Percentiles rank a stretch among this genome's conserved stretches.
These are phyloP conservation scores for Nicotiana tomentosiformis DNA, from an alignment of 257 asterid genomes.

Conservation along the genomic window DNA sequence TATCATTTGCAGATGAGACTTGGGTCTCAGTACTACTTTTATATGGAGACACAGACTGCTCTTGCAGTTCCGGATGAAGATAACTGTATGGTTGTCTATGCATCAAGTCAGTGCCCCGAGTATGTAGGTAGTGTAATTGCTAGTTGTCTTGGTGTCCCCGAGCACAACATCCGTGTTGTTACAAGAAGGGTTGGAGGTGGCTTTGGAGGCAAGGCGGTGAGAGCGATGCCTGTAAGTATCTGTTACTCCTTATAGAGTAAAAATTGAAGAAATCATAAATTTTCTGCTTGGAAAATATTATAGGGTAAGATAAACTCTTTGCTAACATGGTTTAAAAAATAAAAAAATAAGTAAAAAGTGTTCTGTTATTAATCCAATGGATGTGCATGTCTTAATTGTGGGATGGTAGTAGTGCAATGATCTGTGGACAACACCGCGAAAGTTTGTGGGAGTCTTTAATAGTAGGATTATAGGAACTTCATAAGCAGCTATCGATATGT, in stretches of 20 bases:
- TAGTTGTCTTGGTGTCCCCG: slow-evolving; percentile 69
- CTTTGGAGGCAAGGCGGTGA: slow-evolving; percentile 69
- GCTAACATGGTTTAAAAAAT: background rate
- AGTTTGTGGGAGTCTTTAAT: background rate
- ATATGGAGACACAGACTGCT: slow-evolving; percentile 73
- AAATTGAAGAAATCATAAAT: background rate
- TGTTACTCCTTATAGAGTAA: background rate
- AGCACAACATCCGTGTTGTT: slow-evolving; percentile 58
- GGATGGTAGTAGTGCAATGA: background rate
- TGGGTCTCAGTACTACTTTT: slow-evolving; percentile 64
- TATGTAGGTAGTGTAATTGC: slow-evolving; percentile 44
- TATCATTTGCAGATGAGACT: slow-evolving; percentile 42
- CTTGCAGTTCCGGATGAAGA: slow-evolving; percentile 84
- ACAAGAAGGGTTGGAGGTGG: slow-evolving; percentile 85
- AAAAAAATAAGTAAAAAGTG: background rate
- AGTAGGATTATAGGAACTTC: background rate
- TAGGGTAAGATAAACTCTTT: background rate
- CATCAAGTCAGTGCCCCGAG: slow-evolving; percentile 62
- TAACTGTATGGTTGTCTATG: slow-evolving; percentile 67
- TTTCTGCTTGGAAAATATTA: background rate
- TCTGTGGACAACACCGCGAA: background rate
- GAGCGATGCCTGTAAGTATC: slow-evolving; percentile 55
- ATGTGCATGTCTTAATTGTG: background rate
- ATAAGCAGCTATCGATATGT: background rate
- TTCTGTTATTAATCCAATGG: background rate